A percentile compares a stretch with the other conserved stretches of the same genome.
These are phyloP conservation scores for Botrytis deweyae DNA, from an alignment of 2,329 filamentous ascomycete species.

Conservation along the genomic window DNA sequence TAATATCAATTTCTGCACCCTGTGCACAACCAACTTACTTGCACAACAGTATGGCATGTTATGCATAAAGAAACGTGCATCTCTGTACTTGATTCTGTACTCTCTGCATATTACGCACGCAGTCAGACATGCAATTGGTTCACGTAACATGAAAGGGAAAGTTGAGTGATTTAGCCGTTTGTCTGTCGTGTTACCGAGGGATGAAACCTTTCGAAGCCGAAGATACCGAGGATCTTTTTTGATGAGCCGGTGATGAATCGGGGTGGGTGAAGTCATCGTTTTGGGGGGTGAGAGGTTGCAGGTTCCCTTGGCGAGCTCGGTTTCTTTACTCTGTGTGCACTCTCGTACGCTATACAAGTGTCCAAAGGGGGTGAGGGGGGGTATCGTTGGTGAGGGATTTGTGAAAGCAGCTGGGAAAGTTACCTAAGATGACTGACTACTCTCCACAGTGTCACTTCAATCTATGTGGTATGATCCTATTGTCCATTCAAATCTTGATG, in stretches of 20 bases:
- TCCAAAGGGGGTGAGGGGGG: neutral
- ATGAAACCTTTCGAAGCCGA: neutral
- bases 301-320: neutral
- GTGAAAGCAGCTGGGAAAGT: neutral
- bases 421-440: neutral
- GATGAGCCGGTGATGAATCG: neutral
- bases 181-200: neutral
- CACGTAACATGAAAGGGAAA: conserved; percentile 3
- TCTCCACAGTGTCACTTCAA: neutral
- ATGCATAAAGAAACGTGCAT: conserved; percentile 7
- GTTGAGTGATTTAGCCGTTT: neutral
- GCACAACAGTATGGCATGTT: conserved; percentile 9
- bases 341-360: neutral
- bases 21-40: neutral
- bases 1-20: neutral
- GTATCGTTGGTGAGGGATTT: neutral
- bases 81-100: conserved; percentile 12
- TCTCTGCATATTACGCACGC: conserved; percentile 9
- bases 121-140: neutral
- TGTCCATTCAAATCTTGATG: neutral
- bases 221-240: neutral
- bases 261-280: neutral
- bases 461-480: neutral
- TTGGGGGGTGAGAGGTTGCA: neutral
- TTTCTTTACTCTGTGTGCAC: neutral